Conservation (phyloP, 345 rosid genomes). For the Salix suchowensis region DNA sequence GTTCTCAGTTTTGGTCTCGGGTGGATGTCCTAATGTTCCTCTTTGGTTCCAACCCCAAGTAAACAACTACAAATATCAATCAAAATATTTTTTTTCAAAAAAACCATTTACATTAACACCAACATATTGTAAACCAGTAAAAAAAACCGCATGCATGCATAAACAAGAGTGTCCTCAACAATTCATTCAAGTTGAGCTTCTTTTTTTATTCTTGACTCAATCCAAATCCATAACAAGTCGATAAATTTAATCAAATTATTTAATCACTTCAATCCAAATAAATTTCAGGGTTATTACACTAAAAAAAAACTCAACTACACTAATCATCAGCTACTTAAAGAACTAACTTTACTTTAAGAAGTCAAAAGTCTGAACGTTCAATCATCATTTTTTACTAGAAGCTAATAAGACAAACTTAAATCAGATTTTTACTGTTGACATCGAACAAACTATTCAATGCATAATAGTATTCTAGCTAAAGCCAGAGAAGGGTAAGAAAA, state of each 20-base stretch:
- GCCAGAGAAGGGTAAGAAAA: slow-evolving; percentile 1
- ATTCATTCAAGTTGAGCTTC: not conserved
- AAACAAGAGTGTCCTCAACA: not conserved
- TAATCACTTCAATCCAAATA: not conserved
- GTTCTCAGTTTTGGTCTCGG: slow-evolving; percentile 85
- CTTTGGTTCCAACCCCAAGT: slow-evolving; percentile 99
- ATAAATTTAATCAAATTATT: not conserved
- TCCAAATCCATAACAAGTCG: not conserved
- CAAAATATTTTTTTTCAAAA: not conserved
- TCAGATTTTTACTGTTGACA: not conserved
- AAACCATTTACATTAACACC: not conserved
- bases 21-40: slow-evolving; percentile 94
- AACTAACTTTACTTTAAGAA: not conserved
- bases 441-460: not conserved
- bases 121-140: not conserved
- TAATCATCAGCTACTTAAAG: not conserved
- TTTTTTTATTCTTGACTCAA: not conserved
- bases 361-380: not conserved
- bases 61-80: slow-evolving; percentile 54
- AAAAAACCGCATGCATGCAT: not conserved
- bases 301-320: not conserved
- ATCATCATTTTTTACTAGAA: not conserved
- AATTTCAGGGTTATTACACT: not conserved
- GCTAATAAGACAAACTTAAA: not conserved
- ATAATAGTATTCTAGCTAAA: not conserved